Base-by-base conservation (phyloP, 441 rosid species). In the Mallotus japonicus region DNA sequence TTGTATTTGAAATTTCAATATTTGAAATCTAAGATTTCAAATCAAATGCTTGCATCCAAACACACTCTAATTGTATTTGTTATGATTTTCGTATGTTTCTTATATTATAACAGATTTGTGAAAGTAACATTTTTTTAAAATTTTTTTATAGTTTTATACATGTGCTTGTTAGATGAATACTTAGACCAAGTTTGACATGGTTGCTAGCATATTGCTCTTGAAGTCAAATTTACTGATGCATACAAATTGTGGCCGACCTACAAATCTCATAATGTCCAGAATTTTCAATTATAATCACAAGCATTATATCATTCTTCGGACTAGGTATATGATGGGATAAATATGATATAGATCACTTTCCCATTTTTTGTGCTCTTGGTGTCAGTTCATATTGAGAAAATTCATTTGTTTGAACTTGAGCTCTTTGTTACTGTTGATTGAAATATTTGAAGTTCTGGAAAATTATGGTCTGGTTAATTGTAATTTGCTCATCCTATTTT, bases 401-500 rank as follows among this genome's bases (percentile, higher is more conserved):
- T 34, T 9, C 0, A 15, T 17, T 32, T 50, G 28, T 32, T 55
- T 54, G 20, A 53, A 32, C 15, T 42, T 57, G 28, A 65, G 67
- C 49, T 65, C 28, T 76, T 67, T 44, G n/a, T 32, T 57, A 8
- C 42, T 22, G 1, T 59, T 6, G 11, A 17, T 46, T 40, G 5
- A 37, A 13, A 49, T 53, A 71, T 44, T 70, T 28, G 5, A 4
- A 15, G 49, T 20, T 72, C 50, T 49, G 59, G 55, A 20, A 2
- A 51, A 50, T 32, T 65, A 9, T 22, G 44, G 17, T 66, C 11
- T 5, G 42, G 32, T 34, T 67, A 10, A 32, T 54, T 49, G 47
- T 34, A 67, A 67, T 11, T 42, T 34, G 55, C 40, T 57, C 42
- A 49, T 77, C 60, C 28, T 73, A 60, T 69, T 72, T 74, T 63